A percentile compares a stretch with the other conserved stretches of the same genome.
Conservation (phyloP, 2,329 filamentous ascomycete species). For the Fusarium sp. region DNA sequence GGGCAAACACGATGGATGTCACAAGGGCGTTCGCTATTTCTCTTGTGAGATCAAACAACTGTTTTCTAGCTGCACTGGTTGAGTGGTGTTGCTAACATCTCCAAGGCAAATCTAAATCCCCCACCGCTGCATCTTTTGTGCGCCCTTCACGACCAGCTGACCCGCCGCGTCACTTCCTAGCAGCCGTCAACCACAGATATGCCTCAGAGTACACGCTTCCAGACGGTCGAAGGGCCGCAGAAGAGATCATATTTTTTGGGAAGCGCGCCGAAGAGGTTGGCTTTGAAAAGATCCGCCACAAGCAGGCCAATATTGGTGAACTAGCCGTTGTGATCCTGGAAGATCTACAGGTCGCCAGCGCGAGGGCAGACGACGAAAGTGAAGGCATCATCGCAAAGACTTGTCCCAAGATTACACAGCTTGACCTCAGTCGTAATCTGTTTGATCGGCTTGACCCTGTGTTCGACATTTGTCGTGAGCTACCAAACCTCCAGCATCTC, state of each 20-base stretch:
- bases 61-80: not conserved
- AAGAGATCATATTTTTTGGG: slow-evolving; percentile 76
- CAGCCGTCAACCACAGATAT: slow-evolving; percentile 88
- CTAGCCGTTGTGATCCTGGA: slow-evolving; percentile 88
- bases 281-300: slow-evolving; percentile 90
- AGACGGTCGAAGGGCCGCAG: slow-evolving; percentile 55
- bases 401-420: slow-evolving; percentile 79
- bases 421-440: slow-evolving; percentile 89
- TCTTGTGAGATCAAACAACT: slow-evolving; percentile 69
- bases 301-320: slow-evolving; percentile 83
- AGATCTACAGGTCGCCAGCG: slow-evolving; percentile 72
- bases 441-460: slow-evolving; percentile 79
- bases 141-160: slow-evolving; percentile 82
- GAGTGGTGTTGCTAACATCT: slow-evolving; percentile 5
- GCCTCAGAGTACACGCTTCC: slow-evolving; percentile 67
- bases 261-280: slow-evolving; percentile 95
- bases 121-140: slow-evolving; percentile 88
- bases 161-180: slow-evolving; percentile 78
- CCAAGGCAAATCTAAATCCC: slow-evolving; percentile 71
- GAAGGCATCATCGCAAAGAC: slow-evolving; percentile 61
- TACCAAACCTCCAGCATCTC: slow-evolving; percentile 76
- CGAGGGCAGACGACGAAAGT: slow-evolving; percentile 51
- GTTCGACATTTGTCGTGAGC: slow-evolving; percentile 77
- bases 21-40: slow-evolving; percentile 86
- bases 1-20: slow-evolving; percentile 91